These are phyloP conservation scores for Toxicodendron radicans DNA, from an alignment of 345 rosid genomes.

Conservation along the genomic window DNA sequence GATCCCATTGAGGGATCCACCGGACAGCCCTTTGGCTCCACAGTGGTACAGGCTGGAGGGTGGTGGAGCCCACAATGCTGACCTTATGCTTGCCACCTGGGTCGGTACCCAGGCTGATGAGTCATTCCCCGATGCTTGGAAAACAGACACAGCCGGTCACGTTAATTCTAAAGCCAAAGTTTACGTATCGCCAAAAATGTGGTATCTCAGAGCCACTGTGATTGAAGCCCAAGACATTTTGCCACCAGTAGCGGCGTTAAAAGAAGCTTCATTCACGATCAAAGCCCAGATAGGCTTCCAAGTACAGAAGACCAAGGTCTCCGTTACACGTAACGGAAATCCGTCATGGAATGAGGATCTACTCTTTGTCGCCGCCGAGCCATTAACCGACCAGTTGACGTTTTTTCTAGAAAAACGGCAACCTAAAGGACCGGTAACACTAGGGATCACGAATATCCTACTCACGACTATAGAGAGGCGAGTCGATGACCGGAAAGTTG, in stretches of 20 bases:
- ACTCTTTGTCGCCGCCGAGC: slow-evolving; percentile 82
- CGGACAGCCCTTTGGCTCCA: slow-evolving; percentile 92
- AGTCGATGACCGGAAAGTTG: slow-evolving; percentile 77
- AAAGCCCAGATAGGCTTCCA: slow-evolving; percentile 79
- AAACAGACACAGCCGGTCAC: slow-evolving; percentile 70
- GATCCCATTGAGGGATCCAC: slow-evolving; percentile 86
- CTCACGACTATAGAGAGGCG: slow-evolving; percentile 67
- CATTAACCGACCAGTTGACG: slow-evolving; percentile 49
- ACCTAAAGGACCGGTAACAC: slow-evolving; percentile 44
- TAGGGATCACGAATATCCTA: slow-evolving; percentile 51
- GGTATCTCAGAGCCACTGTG: slow-evolving; percentile 79
- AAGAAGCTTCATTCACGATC: slow-evolving; percentile 58
- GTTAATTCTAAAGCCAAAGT: slow-evolving; percentile 69
- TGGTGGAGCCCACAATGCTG: slow-evolving; percentile 56
- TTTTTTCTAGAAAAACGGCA: slow-evolving; percentile 65
- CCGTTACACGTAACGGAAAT: slow-evolving; percentile 54
- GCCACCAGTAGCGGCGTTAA: slow-evolving; percentile 39
- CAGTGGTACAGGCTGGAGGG: slow-evolving; percentile 94
- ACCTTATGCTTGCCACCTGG: slow-evolving; percentile 96
- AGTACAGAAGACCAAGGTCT: slow-evolving; percentile 62
- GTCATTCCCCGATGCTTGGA: slow-evolving; percentile 91
- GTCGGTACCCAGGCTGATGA: slow-evolving; percentile 95
- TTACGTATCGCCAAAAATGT: slow-evolving; percentile 77
- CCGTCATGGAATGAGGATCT: slow-evolving; percentile 90
- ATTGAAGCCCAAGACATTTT: slow-evolving; percentile 73